These are phyloP conservation scores for Pharus latifolius DNA, from an alignment of 176 grass and related monocot species.

Conservation along the genomic window DNA sequence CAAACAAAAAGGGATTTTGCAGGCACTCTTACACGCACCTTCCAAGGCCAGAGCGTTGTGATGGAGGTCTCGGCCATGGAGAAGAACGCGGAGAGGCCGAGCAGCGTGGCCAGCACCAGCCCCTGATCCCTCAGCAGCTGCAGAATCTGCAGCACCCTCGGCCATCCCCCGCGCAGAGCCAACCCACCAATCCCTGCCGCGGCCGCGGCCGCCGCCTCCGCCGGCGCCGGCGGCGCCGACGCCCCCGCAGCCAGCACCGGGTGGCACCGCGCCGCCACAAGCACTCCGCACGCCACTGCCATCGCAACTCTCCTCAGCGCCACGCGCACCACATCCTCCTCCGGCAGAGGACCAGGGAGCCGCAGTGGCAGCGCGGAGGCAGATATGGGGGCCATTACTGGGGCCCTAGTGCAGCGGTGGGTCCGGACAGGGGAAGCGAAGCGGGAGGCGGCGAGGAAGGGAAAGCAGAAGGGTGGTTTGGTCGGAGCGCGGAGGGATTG, in stretches of 20 bases:
- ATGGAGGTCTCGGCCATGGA: constrained; percentile 97
- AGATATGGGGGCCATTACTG: not conserved
- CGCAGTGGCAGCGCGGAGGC: constrained; percentile 3
- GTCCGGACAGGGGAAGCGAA: not conserved
- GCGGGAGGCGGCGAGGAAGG: not conserved
- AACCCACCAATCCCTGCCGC: constrained; percentile 17
- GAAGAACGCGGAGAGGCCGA: constrained; percentile 93
- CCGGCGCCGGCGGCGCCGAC: constrained; percentile 4
- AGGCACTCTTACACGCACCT: constrained; percentile 32
- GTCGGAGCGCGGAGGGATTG: constrained; percentile 31
- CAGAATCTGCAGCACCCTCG: constrained; percentile 52
- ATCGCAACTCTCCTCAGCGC: constrained; percentile 14
- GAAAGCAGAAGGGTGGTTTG: constrained; percentile 20
- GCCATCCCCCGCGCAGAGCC: constrained; percentile 36
- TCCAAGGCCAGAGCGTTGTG: constrained; percentile 98
- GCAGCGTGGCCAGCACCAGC: constrained; percentile 43
- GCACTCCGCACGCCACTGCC: constrained; percentile 4
- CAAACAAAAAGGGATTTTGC: not conserved
- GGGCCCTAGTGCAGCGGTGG: not conserved
- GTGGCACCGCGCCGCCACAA: constrained; percentile 19
- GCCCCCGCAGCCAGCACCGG: constrained; percentile 17
- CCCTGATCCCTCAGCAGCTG: constrained; percentile 79
- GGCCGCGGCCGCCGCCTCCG: constrained; percentile 17
- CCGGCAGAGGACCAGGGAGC: not conserved
- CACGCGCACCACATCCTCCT: not conserved